Base-by-base conservation (phyloP, 2,329 filamentous ascomycete species). In the Thielaviopsis euricoi region DNA sequence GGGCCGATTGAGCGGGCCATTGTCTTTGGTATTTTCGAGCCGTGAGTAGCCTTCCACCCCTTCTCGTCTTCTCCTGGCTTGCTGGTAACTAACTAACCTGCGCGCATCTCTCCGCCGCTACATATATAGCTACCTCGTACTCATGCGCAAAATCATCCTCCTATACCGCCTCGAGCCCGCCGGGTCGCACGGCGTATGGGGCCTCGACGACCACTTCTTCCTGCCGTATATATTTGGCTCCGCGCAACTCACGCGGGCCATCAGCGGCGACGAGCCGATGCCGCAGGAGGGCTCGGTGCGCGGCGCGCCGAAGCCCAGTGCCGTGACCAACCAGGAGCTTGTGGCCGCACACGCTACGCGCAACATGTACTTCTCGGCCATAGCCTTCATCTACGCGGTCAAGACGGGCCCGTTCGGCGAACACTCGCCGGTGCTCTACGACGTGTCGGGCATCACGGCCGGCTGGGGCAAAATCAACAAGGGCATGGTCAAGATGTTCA, bases 401-500 rank as follows among this genome's bases (percentile, higher is more conserved):
- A 98, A 98, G 68, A 90, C 78, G 62, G 93, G 93, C 0, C 91
- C 93, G 0, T 98, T 98, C 67, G 97, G 93, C 90, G 87, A 91
- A 65, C 91, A 98, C 68, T 95, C 89, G 63, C 91, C 91, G 0
- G 91, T 95, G 63, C 73, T 98, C 13, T 98, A 86, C 68, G 90
- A 98, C 69, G 89, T 98, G 49, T 95, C 89, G 0, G 93, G 93
- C 12, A 86, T 98, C 62, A 82, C 81, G 63, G 84, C 85, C 58
- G 87, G 93, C n/a, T 98, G 93, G 93, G 93, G 87, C 40, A 98
- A 98, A 74, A 95, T 98, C 66, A 62, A 98, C 71, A 90, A 90
- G 75, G 93, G 93, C 55, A 97, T 98, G 93, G 82, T 98, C 66
- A 98, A 97, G 71, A 98, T 98, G 93, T 98, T 91, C 73, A 89